Base-by-base conservation (phyloP, 768 basidiomycete species). In the Termitomyces eurrhizus region DNA sequence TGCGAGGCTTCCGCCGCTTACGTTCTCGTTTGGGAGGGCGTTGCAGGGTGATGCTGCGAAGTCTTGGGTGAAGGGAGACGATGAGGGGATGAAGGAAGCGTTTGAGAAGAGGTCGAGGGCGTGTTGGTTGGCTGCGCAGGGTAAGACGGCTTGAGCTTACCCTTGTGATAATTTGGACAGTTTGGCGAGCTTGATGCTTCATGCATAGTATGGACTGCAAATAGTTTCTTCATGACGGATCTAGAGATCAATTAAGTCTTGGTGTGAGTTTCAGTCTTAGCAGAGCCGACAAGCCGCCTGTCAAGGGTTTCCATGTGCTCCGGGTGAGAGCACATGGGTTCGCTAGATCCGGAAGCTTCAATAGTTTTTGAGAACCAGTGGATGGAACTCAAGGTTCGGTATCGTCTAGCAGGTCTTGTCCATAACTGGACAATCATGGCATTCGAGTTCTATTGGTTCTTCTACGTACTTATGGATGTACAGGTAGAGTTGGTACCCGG, bases 1-100 rank as follows among this genome's bases (percentile, higher is more conserved):
- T 52, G 65, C 71, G 16, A 72, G 77, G 7, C 69, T 82, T 8
- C 80, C 77, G n/a, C 72, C 70, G 26, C 64, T 83, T 42, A 75
- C 77, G 3, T 83, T 84, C 66, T 80, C 81, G 32, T 83, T 79
- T 69, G 80, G 82, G 36, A 65, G 79, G 29, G 79, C 78, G 11
- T 64, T 83, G 32, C 83, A 85, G 68, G 78, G 79, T 2, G 78
- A 81, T 14, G 77, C 81, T 9, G 75, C 80, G 72, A 70, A 73
- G 56, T 67, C 72, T 57, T 84, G 81, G 79, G 74, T 75, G 24
- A 71, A 64, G 59, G 81, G 80, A 2, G 81, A 83, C 45, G 73
- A 79, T 59, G 61, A 68, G 36, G 73, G 70, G 33, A 73, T 77
- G 32, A 77, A 76, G 65, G 66, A 68, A 29, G 68, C 75, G 21